Evolutionary conservation across 306 rosid genomes (phyloP), one percentile per base, ranked within the genome.

Genomic region (Castanea crenata): DNA sequence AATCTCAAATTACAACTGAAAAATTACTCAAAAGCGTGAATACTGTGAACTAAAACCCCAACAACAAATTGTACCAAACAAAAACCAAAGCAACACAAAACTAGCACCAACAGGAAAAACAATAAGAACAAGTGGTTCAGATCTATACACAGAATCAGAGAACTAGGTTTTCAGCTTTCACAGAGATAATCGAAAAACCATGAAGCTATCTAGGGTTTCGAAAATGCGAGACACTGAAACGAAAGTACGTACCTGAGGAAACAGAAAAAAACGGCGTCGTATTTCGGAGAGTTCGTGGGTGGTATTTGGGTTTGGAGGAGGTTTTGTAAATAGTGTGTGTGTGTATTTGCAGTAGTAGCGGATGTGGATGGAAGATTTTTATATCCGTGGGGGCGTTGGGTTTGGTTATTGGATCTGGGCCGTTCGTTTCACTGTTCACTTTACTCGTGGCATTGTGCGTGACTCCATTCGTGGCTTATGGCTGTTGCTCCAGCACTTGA

Each of bases 161-260:
- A 38, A 14, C 63, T 44, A 57, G 5, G 71, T 29, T 56, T 49
- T 55, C 8, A 5, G 12, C 46, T 8, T 41, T 41, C 62, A 55
- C 51, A 13, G 4, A 49, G 14, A 41, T 8, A 8, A 41, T 25
- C 46, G 46, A 41, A 5, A 64, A 51, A 31, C 55, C 41, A 58
- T n/a, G 32, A 56, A 65, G 27, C 27, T 25, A 25, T 61, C 89
- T 78, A 85, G 92, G 91, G 87, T 85, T 92, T 85, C 74, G 84
- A 11, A 35, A 19, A 23, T 35, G 11, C 49, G 5, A 71, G 20
- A 25, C 27, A 41, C 27, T 4, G 29, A 35, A 5, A n/a, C 52
- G 52, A 19, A n/a, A 29, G 27, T 34, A 74, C 69, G 76, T 56
- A 88, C 94, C 90, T 74, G 77, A 69, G 65, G 41, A n/a, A 25